A percentile compares a stretch with the other conserved stretches of the same genome.
These are phyloP conservation scores for Dipteronia sinensis DNA, from an alignment of 345 rosid genomes.

Conservation along the genomic window DNA sequence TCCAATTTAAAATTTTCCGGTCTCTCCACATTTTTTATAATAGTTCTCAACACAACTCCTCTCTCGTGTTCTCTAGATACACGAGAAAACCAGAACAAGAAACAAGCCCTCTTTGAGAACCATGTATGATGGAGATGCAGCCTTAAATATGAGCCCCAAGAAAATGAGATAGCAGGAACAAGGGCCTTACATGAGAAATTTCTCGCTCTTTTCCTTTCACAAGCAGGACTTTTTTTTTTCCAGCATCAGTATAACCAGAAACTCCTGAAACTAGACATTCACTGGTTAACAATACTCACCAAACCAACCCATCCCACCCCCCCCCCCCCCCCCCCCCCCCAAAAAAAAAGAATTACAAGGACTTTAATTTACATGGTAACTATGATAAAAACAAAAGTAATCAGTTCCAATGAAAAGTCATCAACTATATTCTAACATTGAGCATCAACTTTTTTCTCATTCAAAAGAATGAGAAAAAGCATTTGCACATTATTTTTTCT, in stretches of 20 bases:
- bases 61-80: neutral
- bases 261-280: slow-evolving; percentile 38
- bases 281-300: neutral
- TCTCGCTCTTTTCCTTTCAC: slow-evolving; percentile 67
- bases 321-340: no score
- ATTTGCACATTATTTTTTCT: no score
- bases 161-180: slow-evolving; percentile 15
- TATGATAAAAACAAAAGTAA: neutral
- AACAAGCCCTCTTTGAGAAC: neutral
- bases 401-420: neutral
- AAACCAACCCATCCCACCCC: no score
- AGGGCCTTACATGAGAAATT: slow-evolving; percentile 46
- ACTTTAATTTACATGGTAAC: neutral
- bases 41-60: neutral
- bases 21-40: neutral
- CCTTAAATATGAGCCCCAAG: neutral
- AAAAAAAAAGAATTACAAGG: no score
- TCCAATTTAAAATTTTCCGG: neutral
- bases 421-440: neutral
- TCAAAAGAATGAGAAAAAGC: neutral
- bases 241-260: slow-evolving; percentile 38
- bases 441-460: neutral
- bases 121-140: neutral
- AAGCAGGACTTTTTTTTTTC: slow-evolving; percentile 59
- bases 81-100: neutral